Evolutionary conservation across 2,329 filamentous ascomycete species (phyloP).

Genomic region (Diaporthe sp.): DNA sequence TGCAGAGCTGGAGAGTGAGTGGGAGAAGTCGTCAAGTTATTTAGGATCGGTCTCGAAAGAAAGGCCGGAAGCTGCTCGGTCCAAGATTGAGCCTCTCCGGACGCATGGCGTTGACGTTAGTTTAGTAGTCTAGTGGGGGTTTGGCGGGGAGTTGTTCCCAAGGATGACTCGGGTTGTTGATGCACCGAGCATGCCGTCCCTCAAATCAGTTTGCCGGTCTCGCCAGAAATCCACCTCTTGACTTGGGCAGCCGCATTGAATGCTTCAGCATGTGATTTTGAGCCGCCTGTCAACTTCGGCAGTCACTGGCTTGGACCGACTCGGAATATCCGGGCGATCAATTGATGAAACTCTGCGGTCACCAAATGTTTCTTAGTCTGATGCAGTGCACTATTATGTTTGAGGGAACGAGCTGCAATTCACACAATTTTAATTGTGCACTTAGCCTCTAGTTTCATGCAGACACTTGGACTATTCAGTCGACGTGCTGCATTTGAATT

Average conservation of each 20-base stretch:
- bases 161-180: constrained; percentile 32
- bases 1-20: background rate
- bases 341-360: background rate
- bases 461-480: background rate
- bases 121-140: constrained; percentile 31
- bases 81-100: constrained; percentile 4
- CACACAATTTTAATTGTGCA: background rate
- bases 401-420: background rate
- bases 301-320: background rate
- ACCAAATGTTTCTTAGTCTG: too few relatives aligned
- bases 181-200: constrained; percentile 33
- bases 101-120: constrained; percentile 23
- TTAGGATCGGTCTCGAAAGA: background rate
- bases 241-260: background rate
- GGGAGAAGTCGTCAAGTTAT: constrained; percentile 15
- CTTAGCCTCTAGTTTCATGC: background rate
- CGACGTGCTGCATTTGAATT: background rate
- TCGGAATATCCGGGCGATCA: background rate
- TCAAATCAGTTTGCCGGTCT: background rate
- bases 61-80: constrained; percentile 14
- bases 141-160: constrained; percentile 25
- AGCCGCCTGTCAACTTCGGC: constrained; percentile 4
- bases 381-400: background rate
- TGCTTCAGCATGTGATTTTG: constrained; percentile 21
- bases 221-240: constrained; percentile 2